Evolutionary conservation across 176 grass and related monocot genomes (phyloP).

Genomic region (Carex kokanica): DNA sequence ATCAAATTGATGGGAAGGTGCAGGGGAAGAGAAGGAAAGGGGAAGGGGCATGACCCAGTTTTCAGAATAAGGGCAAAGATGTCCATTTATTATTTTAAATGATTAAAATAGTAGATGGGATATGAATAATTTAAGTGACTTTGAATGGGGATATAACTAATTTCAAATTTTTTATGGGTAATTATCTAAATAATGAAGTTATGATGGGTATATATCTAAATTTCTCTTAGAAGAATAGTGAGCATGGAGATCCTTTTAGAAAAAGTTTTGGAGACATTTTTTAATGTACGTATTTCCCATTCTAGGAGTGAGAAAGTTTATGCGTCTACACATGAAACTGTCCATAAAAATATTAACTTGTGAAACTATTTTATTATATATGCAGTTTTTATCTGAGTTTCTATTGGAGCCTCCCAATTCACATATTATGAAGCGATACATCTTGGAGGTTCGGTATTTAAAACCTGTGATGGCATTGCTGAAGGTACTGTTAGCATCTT

Average conservation of each 20-base stretch:
- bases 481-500: conserved; percentile 52
- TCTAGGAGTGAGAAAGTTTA: background rate
- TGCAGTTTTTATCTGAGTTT: conserved; percentile 96
- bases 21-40: no score
- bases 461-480: conserved; percentile 70
- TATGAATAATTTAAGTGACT: no score
- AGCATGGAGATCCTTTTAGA: background rate
- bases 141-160: background rate
- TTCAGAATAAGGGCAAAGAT: no score
- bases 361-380: background rate
- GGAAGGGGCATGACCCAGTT: no score
- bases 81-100: no score
- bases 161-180: no score
- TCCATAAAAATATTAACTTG: background rate
- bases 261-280: background rate
- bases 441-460: conserved; percentile 78
- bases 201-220: no score
- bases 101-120: no score
- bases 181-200: no score
- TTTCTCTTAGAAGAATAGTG: no score
- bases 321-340: background rate
- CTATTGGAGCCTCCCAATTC: conserved; percentile 81
- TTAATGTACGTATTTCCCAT: background rate
- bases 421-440: conserved; percentile 97
- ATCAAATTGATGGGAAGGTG: no score